phyloP scores from a whole-genome alignment of 208 protist genomes.

The Acanthamoeba healyi region DNA sequence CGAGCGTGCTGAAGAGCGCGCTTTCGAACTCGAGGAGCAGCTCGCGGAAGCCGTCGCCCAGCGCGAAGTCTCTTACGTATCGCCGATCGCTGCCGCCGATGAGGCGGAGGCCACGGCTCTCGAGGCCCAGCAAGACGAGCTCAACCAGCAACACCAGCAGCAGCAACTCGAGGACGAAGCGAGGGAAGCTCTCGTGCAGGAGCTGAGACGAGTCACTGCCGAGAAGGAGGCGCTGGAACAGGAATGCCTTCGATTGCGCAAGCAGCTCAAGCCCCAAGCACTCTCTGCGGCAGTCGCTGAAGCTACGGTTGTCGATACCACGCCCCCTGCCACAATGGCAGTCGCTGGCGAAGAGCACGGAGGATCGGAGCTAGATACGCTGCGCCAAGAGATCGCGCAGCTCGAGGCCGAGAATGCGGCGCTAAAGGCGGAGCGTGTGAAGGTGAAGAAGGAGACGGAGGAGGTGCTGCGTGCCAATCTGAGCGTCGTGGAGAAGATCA shows the following conservation, averaged over 20 bases:
- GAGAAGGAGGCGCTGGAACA: slow-evolving; percentile 30
- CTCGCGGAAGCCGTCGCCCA: background rate
- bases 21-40: slow-evolving; percentile 6
- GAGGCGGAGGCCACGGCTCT: background rate
- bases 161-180: background rate
- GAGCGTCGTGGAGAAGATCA: slow-evolving; percentile 5
- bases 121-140: too few relatives aligned
- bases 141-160: background rate
- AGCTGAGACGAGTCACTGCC: background rate
- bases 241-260: slow-evolving; percentile 19
- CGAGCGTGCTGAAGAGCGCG: background rate
- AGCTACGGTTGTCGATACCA: background rate
- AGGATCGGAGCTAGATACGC: too few relatives aligned
- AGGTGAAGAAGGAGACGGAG: slow-evolving; percentile 24
- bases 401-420: background rate
- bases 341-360: background rate
- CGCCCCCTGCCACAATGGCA: too few relatives aligned
- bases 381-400: background rate
- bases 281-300: background rate
- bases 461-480: slow-evolving; percentile 30
- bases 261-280: background rate
- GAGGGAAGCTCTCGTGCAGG: background rate
- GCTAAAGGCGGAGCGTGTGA: background rate
- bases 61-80: background rate
- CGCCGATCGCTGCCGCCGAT: background rate